Conservation (phyloP, 192 early-diverging fungal genomes). For the Funneliformis geosporum region DNA sequence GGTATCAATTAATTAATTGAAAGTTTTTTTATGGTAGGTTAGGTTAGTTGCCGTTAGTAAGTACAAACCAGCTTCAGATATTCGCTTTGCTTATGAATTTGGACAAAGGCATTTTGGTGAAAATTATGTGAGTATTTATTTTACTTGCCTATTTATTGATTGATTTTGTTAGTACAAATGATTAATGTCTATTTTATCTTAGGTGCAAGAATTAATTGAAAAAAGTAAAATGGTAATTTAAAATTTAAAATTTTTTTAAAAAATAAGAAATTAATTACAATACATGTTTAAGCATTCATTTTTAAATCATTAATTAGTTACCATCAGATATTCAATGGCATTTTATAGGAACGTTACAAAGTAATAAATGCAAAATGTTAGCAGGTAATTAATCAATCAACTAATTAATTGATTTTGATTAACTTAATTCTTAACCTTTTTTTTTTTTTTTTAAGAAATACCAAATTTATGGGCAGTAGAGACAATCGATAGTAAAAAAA, state of each 20-base stretch:
- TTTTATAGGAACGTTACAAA: slow-evolving; percentile 95
- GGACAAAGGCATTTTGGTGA: slow-evolving; percentile 97
- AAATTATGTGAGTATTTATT: slow-evolving; percentile 82
- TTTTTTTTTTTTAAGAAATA: slow-evolving; percentile 47
- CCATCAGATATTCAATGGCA: slow-evolving; percentile 95
- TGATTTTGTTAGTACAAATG: slow-evolving; percentile 33
- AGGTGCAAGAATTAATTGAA: slow-evolving; percentile 93
- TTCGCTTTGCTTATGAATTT: slow-evolving; percentile 72
- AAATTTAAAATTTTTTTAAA: too few species aligned
- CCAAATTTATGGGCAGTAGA: slow-evolving; percentile 92
- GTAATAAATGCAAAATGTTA: slow-evolving; percentile 93
- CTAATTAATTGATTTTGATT: neutral
- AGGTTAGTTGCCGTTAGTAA: slow-evolving; percentile 95
- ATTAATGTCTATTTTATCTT: neutral
- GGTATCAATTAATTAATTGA: neutral
- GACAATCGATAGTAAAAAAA: slow-evolving; percentile 84
- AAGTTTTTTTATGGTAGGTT: slow-evolving; percentile 32
- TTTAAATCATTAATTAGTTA: slow-evolving; percentile 45
- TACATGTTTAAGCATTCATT: neutral
- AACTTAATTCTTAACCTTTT: neutral
- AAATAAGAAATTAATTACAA: neutral
- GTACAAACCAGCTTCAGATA: slow-evolving; percentile 82
- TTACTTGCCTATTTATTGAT: slow-evolving; percentile 27
- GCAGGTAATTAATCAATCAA: slow-evolving; percentile 48
- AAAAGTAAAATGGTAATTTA: slow-evolving; percentile 71